Evolutionary conservation across 2,329 filamentous ascomycete species (phyloP), one percentile per base, ranked within the genome.

Genomic region (Diaporthe sp.): DNA sequence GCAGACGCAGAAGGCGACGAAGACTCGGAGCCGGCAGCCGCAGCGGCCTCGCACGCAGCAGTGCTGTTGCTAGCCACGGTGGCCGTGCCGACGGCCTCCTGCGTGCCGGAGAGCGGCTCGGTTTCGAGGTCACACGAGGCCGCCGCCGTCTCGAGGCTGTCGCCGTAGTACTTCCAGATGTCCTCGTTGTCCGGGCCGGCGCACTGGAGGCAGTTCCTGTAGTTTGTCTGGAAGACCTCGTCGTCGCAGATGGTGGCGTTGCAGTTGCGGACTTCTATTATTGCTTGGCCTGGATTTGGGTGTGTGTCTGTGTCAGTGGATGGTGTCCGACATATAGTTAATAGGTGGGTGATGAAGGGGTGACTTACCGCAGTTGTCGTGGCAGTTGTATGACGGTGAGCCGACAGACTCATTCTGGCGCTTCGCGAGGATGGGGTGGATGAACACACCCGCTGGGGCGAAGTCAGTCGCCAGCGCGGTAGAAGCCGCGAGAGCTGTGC

Each of bases 161-260:
- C 74, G 35, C 85, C 82, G 73, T 86, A 86, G 78, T 83, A 84
- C 40, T 79, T 77, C 85, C 85, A 86, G 77, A 85, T 85, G 75
- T 85, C 80, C 45, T 79, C 73, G 77, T 86, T 86, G 74, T 86
- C 84, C 0, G 83, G 76, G 47, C 79, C 79, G n/a, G 79, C 64
- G 78, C 85, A 86, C 75, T 82, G 79, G 40, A 86, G 80, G 77
- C 85, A 86, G 75, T 82, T 83, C 54, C 78, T 72, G 80, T 86
- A 86, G 77, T 85, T 79, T 5, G 80, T 78, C 30, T 82, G 76
- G 78, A 86, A 86, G 71, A 77, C 79, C n/a, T 81, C 74, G 76
- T 84, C 81, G 6, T 78, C 77, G 78, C 85, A 86, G 69, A 82
- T 79, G 73, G 81, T 78, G 35, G 74, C 74, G 47, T 68, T 68